Percentiles rank a stretch among this genome's conserved stretches.
Conservation (phyloP, 2,329 filamentous ascomycete species). For the Diaporthe sp. region DNA sequence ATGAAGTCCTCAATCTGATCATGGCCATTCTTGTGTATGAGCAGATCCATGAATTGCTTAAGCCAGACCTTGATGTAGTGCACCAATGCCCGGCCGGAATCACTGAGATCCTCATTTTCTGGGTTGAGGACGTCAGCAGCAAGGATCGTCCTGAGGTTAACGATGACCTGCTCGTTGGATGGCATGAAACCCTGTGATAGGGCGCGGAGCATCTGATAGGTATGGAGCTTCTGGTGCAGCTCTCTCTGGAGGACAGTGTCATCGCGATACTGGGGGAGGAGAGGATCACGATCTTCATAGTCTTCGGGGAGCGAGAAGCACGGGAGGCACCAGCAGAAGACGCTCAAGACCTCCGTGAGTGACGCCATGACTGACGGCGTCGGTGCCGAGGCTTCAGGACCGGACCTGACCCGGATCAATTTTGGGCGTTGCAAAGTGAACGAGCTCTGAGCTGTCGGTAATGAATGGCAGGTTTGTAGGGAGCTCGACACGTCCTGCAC, state of each 20-base stretch:
- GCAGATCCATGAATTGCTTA: conserved; percentile 83
- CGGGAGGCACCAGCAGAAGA: conserved; percentile 64
- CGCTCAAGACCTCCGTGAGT: conserved; percentile 38
- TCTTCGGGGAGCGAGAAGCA: conserved; percentile 73
- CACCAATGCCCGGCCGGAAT: conserved; percentile 80
- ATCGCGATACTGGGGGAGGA: conserved; percentile 86
- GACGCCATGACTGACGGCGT: conserved; percentile 32
- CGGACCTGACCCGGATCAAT: no score
- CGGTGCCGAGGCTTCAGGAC: neutral
- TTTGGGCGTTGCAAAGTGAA: no score
- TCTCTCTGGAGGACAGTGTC: conserved; percentile 83
- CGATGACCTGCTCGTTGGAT: conserved; percentile 85
- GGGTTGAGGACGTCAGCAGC: conserved; percentile 84
- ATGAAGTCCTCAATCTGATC: conserved; percentile 94
- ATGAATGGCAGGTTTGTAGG: accelerated
- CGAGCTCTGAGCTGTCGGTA: no score
- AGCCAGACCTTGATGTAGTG: conserved; percentile 82
- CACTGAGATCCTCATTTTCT: conserved; percentile 80
- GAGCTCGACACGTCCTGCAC: neutral
- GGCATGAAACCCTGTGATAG: conserved; percentile 90
- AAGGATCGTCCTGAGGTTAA: conserved; percentile 84
- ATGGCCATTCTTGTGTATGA: conserved; percentile 84
- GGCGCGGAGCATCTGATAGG: conserved; percentile 91
- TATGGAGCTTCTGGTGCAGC: conserved; percentile 90
- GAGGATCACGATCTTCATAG: conserved; percentile 78